Base-by-base conservation (phyloP, 176 grass and related monocot genomes). In the Carex littledalei region DNA sequence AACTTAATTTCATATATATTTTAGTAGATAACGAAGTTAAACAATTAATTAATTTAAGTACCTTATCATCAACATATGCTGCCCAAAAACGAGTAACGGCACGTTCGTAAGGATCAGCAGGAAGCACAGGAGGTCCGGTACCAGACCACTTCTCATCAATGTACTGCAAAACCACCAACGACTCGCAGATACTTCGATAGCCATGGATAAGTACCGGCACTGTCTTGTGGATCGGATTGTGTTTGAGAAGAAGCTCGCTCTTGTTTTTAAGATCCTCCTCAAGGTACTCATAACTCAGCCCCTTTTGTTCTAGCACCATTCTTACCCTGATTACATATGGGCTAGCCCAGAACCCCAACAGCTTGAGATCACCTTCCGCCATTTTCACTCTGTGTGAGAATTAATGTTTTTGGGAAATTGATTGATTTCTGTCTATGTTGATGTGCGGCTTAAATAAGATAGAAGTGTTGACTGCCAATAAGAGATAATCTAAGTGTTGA, bases 51-150 rank as follows among this genome's bases (percentile, higher is more conserved):
- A 16, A 17, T 16, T 54, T 21, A 43, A 81, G 6, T 60, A 91
- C 92, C 89, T 84, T 89, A 18, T 91, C 92, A 1, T 94, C 92
- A 64, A 91, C 43, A 69, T 78, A 85, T 3, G 17, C 11, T 20
- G 84, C 84, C 84, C 84, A 85, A 41, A 85, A 78, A 14, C 71
- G 84, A 78, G 84, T 70, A 1, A 63, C 63, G 9, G 84, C 67
- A 24, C 84, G 71, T 21, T 85, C 55, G n/a, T 85, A 64, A 3
- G 84, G 84, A 85, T 85, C 53, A 76, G 34, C 5, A 17, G 84
- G 84, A 18, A 85, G 67, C 5, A 85, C 22, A 45, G 84, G 41
- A 76, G 84, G 32, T 2, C 29, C 84, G 1, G 11, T 18, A 10
- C n/a, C 4, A 7, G 69, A 49, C 84, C 84, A 85, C 1, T 41